These are phyloP conservation scores for Microdochium bolleyi DNA, from an alignment of 2,329 filamentous ascomycete species.

Conservation along the genomic window DNA sequence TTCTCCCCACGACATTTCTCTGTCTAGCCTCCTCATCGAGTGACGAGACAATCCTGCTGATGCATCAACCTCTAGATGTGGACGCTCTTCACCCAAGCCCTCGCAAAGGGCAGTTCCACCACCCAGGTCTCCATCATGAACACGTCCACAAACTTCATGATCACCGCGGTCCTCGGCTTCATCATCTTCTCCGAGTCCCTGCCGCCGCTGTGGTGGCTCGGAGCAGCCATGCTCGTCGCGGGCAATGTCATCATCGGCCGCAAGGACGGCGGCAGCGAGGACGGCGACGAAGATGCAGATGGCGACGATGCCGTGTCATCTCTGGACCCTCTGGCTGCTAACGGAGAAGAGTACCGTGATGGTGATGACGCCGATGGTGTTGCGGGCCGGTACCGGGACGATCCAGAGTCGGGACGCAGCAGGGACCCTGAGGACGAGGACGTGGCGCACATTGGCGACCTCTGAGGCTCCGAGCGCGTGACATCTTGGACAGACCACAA, in stretches of 20 bases:
- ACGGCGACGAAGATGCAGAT: not conserved
- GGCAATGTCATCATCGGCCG: slow-evolving; percentile 73
- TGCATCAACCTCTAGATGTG: slow-evolving; percentile 50
- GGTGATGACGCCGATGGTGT: not conserved
- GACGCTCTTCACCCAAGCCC: slow-evolving; percentile 71
- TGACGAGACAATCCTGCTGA: not conserved
- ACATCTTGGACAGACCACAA: not conserved
- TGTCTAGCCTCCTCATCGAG: not conserved
- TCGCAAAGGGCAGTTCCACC: slow-evolving; percentile 66
- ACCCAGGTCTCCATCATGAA: slow-evolving; percentile 78
- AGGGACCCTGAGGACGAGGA: not conserved
- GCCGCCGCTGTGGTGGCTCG: slow-evolving; percentile 69
- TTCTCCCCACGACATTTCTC: not conserved
- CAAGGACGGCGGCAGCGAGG: slow-evolving; percentile 28
- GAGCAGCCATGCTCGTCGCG: slow-evolving; percentile 62
- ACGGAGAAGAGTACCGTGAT: not conserved
- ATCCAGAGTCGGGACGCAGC: too few relatives aligned
- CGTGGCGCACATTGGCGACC: not conserved
- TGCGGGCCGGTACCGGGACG: too few relatives aligned
- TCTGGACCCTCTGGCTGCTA: not conserved
- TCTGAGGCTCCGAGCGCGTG: too few relatives aligned
- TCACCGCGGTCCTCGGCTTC: slow-evolving; percentile 65
- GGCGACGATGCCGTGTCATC: not conserved
- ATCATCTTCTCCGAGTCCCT: slow-evolving; percentile 64
- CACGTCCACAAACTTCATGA: slow-evolving; percentile 73